phyloP scores from a whole-genome alignment of 1,139 yeast genomes.

The Scheffersomyces parashehatae region DNA sequence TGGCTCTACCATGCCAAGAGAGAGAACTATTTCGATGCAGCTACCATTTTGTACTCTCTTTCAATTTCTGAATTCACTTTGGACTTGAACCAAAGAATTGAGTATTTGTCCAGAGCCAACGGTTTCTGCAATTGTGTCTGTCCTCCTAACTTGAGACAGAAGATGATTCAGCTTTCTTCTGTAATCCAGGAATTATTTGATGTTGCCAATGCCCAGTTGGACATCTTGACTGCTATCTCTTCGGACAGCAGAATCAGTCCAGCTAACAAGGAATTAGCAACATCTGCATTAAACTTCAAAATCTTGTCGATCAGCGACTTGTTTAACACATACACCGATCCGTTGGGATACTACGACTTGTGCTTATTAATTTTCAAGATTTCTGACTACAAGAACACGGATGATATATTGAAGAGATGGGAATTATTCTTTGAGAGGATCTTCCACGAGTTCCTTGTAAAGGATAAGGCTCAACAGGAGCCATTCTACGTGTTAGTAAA shows the following conservation, averaged over 20 bases:
- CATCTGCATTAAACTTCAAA: conserved; percentile 58
- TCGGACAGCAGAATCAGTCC: conserved; percentile 59
- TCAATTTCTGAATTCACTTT: conserved; percentile 76
- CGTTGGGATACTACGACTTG: conserved; percentile 82
- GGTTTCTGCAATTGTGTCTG: conserved; percentile 89
- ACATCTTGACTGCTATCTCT: conserved; percentile 59
- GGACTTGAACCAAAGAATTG: conserved; percentile 73
- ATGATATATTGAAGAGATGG: conserved; percentile 74
- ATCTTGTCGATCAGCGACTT: conserved; percentile 74
- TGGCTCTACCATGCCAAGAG: conserved; percentile 90
- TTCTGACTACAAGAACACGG: conserved; percentile 76
- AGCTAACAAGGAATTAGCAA: conserved; percentile 48
- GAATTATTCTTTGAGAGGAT: conserved; percentile 56
- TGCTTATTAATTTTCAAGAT: conserved; percentile 77
- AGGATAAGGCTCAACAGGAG: conserved; percentile 29
- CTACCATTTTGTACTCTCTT: conserved; percentile 72
- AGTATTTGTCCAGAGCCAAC: conserved; percentile 85
- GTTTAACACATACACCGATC: conserved; percentile 85
- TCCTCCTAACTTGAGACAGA: conserved; percentile 75
- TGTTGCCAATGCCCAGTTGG: conserved; percentile 88
- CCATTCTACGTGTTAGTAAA: conserved; percentile 41
- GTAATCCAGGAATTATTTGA: conserved; percentile 79
- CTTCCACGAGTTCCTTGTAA: conserved; percentile 33
- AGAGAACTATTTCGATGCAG: conserved; percentile 78
- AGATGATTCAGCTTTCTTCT: conserved; percentile 68